phyloP scores from a whole-genome alignment of 2,329 filamentous ascomycete genomes.

The Fusarium solani-melongenae region DNA sequence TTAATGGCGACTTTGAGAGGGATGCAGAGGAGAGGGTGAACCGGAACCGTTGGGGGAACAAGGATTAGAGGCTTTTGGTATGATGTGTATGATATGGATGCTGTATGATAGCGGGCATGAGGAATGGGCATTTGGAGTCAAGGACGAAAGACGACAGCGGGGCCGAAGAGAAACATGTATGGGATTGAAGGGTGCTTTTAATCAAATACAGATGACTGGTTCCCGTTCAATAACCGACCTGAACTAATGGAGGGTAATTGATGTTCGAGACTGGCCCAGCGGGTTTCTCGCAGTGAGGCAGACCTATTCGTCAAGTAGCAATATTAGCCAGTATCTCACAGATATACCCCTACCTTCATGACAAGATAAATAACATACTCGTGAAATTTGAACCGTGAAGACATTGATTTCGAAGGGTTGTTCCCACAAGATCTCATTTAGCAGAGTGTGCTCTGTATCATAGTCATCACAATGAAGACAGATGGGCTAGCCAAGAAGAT shows the following conservation, averaged over 20 bases:
- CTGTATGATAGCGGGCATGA: slow-evolving; percentile 21
- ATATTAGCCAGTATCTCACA: neutral
- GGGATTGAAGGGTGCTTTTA: too few species aligned
- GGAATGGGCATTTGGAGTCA: neutral
- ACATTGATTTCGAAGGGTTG: too few species aligned
- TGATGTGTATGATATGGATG: slow-evolving; percentile 20
- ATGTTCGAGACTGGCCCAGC: neutral
- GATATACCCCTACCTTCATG: neutral
- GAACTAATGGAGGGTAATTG: neutral
- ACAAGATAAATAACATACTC: too few species aligned
- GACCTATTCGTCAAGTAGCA: neutral
- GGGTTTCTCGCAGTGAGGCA: neutral
- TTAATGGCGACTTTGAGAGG: slow-evolving; percentile 60
- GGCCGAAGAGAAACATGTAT: neutral
- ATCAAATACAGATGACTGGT: neutral
- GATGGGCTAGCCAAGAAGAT: too few species aligned
- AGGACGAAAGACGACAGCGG: neutral
- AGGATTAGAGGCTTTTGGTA: slow-evolving; percentile 16
- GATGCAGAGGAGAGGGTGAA: slow-evolving; percentile 61
- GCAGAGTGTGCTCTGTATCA: too few species aligned
- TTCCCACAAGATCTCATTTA: too few species aligned
- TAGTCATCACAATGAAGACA: too few species aligned
- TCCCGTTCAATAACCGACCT: neutral
- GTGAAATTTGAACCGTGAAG: too few species aligned
- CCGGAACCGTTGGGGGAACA: slow-evolving; percentile 62